Conservation (phyloP, 495 filamentous ascomycete genomes). For the Penicillium alfredii region DNA sequence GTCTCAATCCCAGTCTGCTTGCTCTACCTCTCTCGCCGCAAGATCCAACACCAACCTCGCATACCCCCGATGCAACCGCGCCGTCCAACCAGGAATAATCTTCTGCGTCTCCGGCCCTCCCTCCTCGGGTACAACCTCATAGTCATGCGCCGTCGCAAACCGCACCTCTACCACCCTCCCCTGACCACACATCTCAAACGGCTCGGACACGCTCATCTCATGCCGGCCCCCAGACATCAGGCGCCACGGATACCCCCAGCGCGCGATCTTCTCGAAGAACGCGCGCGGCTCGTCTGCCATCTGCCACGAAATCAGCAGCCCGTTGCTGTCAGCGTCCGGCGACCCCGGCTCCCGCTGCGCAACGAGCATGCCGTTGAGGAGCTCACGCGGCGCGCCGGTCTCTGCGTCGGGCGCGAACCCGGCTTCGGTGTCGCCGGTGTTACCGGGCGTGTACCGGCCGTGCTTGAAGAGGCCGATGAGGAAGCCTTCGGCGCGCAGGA, state of each 20-base stretch:
- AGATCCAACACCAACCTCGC: slow-evolving; percentile 22
- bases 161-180: slow-evolving; percentile 25
- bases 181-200: slow-evolving; percentile 11
- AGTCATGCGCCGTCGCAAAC: slow-evolving; percentile 29
- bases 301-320: slow-evolving; percentile 22
- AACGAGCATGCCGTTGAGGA: slow-evolving; percentile 17
- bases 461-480: slow-evolving; percentile 15
- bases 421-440: slow-evolving; percentile 11
- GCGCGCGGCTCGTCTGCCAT: slow-evolving; percentile 16
- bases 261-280: slow-evolving; percentile 28
- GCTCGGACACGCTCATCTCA: slow-evolving; percentile 31
- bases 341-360: slow-evolving; percentile 14
- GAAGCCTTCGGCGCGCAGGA: slow-evolving; percentile 20
- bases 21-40: slow-evolving; percentile 17
- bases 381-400: slow-evolving; percentile 5
- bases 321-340: slow-evolving; percentile 9
- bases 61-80: slow-evolving; percentile 28
- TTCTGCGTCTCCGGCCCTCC: slow-evolving; percentile 25
- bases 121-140: slow-evolving; percentile 23
- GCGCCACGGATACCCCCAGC: slow-evolving; percentile 33
- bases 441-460: slow-evolving; percentile 12
- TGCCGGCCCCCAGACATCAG: slow-evolving; percentile 30
- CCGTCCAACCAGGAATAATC: slow-evolving; percentile 21
- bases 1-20: neutral
- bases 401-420: slow-evolving; percentile 7